Evolutionary conservation across 441 rosid genomes (phyloP).

Genomic region (Hypseocharis bilobata): DNA sequence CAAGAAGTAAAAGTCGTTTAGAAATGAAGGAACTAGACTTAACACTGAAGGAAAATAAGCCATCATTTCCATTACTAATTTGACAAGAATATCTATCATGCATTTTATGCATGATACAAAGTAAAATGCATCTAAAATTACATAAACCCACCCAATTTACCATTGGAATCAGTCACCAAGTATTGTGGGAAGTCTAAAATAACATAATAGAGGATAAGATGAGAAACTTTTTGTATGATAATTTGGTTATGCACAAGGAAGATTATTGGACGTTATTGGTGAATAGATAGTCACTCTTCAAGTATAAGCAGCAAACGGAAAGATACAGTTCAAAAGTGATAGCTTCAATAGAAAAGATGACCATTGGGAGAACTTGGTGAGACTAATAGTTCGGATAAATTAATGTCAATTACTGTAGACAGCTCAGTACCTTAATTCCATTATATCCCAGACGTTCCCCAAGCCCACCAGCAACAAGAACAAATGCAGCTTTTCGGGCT

Average conservation of each 20-base stretch:
- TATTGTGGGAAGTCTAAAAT: no score
- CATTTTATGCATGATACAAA: neutral
- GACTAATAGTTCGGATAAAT: neutral
- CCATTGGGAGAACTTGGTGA: neutral
- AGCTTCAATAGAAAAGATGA: neutral
- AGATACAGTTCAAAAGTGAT: neutral
- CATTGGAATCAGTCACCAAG: neutral
- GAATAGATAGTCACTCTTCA: neutral
- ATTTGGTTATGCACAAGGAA: neutral
- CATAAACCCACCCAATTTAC: neutral
- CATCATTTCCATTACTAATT: neutral
- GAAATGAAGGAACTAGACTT: constrained; percentile 9
- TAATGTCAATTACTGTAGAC: neutral
- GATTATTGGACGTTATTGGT: neutral
- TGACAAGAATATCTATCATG: neutral
- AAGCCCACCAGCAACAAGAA: constrained; percentile 97
- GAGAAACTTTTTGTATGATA: neutral
- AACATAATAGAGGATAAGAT: no score
- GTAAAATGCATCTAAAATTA: neutral
- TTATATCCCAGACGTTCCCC: constrained; percentile 96
- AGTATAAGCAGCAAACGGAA: neutral
- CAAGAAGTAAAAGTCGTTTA: constrained; percentile 15
- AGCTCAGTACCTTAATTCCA: constrained; percentile 70
- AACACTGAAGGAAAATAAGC: constrained; percentile 8
- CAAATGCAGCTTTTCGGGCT: constrained; percentile 81